Percentiles rank a stretch among this genome's conserved stretches.
These are phyloP conservation scores for Diphasiastrum complanatum DNA, from an alignment of 83 land plant species.

Conservation along the genomic window DNA sequence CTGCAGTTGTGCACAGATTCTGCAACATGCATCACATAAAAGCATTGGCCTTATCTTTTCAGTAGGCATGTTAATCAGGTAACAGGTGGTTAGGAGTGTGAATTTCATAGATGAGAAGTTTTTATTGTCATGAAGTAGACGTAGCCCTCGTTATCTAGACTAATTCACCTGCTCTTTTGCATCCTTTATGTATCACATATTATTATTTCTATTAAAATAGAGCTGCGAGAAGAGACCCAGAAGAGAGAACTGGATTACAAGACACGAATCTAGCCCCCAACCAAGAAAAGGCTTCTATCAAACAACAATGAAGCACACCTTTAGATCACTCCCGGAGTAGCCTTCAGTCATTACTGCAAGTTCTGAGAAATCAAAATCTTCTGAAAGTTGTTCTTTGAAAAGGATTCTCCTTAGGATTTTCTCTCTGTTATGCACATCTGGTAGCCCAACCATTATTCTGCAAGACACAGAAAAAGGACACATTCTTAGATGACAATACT, in stretches of 20 bases:
- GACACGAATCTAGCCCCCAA: not conserved
- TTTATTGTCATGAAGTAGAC: too few species aligned
- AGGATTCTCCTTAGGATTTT: conserved; percentile 58
- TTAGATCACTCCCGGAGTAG: conserved; percentile 80
- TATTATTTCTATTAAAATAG: too few species aligned
- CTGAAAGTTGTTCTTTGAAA: conserved; percentile 54
- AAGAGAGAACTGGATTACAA: too few species aligned
- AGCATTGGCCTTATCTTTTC: too few species aligned
- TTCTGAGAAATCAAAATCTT: conserved; percentile 56
- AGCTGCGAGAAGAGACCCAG: too few species aligned
- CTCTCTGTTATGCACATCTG: conserved; percentile 58
- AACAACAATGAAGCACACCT: conserved; percentile 38
- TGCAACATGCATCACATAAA: conserved; percentile 22
- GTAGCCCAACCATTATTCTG: conserved; percentile 85
- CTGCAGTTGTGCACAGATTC: conserved; percentile 73
- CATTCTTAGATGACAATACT: not conserved
- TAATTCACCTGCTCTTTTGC: too few species aligned
- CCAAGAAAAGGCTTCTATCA: not conserved
- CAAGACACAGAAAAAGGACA: not conserved
- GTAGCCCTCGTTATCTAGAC: too few species aligned
- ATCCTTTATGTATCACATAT: too few species aligned
- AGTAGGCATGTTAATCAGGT: too few species aligned
- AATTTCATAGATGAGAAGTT: too few species aligned
- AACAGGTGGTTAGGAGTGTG: too few species aligned
- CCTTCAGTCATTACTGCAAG: conserved; percentile 83